phyloP scores from a whole-genome alignment of 768 basidiomycete genomes.

The Rhodotorula paludigena region DNA sequence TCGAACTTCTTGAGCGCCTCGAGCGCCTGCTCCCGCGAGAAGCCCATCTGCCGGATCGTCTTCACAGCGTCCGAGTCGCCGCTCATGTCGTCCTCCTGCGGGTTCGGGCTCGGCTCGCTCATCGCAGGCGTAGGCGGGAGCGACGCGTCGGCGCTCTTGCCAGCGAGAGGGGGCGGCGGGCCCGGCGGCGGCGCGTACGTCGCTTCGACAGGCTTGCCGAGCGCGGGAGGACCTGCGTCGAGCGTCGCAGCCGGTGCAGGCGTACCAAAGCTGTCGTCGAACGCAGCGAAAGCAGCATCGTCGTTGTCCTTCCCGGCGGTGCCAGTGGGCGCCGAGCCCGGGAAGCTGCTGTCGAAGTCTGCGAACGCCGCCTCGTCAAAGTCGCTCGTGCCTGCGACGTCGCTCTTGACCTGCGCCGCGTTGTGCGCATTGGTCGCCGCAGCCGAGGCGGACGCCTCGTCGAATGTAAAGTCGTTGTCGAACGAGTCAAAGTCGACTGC shows the following conservation, averaged over 20 bases:
- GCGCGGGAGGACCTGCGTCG: constrained; percentile 30
- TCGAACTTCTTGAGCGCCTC: constrained; percentile 75
- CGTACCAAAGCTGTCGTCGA: constrained; percentile 44
- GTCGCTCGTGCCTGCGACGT: constrained; percentile 6
- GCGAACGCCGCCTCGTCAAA: constrained; percentile 44
- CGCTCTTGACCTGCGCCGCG: not conserved
- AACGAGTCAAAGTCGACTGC: constrained; percentile 58
- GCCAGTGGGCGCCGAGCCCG: constrained; percentile 3
- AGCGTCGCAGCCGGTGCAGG: constrained; percentile 45
- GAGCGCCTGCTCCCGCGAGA: constrained; percentile 73
- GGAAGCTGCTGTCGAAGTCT: constrained; percentile 37
- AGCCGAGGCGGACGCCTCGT: not conserved
- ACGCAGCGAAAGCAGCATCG: constrained; percentile 46
- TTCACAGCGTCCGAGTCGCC: constrained; percentile 73
- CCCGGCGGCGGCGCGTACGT: constrained; percentile 46
- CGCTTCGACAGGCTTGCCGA: constrained; percentile 50
- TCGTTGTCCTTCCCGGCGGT: not conserved
- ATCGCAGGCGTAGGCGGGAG: too few relatives aligned
- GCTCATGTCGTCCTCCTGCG: not conserved
- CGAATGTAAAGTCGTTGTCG: constrained; percentile 53
- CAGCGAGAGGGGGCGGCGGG: constrained; percentile 34
- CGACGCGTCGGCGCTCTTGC: constrained; percentile 43
- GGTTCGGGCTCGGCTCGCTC: not conserved
- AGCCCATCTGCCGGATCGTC: constrained; percentile 83
- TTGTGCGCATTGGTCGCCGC: not conserved